Evolutionary conservation across 345 rosid species (phyloP).

Genomic region (Firmiana major): DNA sequence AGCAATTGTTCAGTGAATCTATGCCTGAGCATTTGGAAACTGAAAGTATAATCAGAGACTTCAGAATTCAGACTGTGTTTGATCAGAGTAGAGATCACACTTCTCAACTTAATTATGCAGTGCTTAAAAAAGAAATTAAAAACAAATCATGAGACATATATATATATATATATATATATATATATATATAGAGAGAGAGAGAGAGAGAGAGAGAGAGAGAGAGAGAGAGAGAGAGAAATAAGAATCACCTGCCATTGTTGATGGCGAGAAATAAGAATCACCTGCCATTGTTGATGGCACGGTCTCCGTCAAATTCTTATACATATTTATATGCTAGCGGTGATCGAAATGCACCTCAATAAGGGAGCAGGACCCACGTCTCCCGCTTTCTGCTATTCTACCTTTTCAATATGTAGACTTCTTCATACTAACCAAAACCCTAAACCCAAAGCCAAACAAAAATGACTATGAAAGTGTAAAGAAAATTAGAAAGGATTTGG

Average conservation of each 20-base stretch:
- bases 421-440: constrained; percentile 18
- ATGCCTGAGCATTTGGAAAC: background rate
- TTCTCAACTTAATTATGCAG: background rate
- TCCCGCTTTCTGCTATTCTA: constrained; percentile 36
- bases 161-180: too few species aligned
- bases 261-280: constrained; percentile 2
- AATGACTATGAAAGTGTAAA: too few species aligned
- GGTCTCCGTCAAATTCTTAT: constrained; percentile 44
- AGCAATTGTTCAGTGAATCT: constrained; percentile 1
- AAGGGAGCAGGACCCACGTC: constrained; percentile 58
- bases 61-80: background rate
- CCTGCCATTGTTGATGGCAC: constrained; percentile 40
- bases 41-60: background rate
- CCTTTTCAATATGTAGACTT: background rate
- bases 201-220: too few species aligned
- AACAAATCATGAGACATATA: background rate
- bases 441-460: background rate
- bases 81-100: background rate
- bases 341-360: constrained; percentile 48
- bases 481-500: too few species aligned
- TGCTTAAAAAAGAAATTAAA: background rate
- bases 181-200: too few species aligned
- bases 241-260: too few species aligned
- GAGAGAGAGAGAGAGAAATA: too few species aligned
- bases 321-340: constrained; percentile 25